These are phyloP conservation scores for Tylopilus plumbeoviolaceoides DNA, from an alignment of 768 basidiomycete genomes.

Conservation along the genomic window DNA sequence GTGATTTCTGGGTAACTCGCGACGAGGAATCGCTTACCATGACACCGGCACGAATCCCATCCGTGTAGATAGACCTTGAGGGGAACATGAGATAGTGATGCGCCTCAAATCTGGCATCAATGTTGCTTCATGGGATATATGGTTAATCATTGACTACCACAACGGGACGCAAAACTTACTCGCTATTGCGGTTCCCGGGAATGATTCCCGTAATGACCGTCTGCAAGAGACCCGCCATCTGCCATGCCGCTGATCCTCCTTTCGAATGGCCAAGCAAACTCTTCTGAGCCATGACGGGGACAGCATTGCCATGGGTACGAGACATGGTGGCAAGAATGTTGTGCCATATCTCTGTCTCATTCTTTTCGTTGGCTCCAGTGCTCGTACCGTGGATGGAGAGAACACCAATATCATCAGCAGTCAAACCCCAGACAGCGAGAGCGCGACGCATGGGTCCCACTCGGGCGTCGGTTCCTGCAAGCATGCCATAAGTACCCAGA, in stretches of 20 bases:
- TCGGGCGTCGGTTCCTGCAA: constrained; percentile 79
- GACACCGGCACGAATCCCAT: constrained; percentile 82
- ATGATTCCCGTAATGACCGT: constrained; percentile 80
- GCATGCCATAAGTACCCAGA: constrained; percentile 92
- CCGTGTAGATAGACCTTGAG: constrained; percentile 92
- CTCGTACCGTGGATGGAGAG: constrained; percentile 89
- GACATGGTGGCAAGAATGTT: constrained; percentile 85
- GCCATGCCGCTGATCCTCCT: constrained; percentile 99
- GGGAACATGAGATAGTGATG: constrained; percentile 95
- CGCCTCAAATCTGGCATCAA: constrained; percentile 88
- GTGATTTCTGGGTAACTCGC: neutral
- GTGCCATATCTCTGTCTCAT: constrained; percentile 97
- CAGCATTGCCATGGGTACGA: constrained; percentile 93
- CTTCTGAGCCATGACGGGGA: constrained; percentile 97
- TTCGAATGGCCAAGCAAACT: constrained; percentile 96
- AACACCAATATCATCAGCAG: constrained; percentile 87
- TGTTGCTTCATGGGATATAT: constrained; percentile 53
- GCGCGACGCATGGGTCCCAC: constrained; percentile 92
- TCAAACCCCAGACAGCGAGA: constrained; percentile 94
- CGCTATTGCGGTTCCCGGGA: constrained; percentile 94
- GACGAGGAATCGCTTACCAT: constrained; percentile 54
- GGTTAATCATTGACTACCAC: neutral
- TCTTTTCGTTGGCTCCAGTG: constrained; percentile 90
- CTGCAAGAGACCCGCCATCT: constrained; percentile 89
- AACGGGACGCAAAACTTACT: constrained; percentile 52